These are phyloP conservation scores for Rhodotorula babjevae DNA, from an alignment of 768 basidiomycete genomes.

Conservation along the genomic window DNA sequence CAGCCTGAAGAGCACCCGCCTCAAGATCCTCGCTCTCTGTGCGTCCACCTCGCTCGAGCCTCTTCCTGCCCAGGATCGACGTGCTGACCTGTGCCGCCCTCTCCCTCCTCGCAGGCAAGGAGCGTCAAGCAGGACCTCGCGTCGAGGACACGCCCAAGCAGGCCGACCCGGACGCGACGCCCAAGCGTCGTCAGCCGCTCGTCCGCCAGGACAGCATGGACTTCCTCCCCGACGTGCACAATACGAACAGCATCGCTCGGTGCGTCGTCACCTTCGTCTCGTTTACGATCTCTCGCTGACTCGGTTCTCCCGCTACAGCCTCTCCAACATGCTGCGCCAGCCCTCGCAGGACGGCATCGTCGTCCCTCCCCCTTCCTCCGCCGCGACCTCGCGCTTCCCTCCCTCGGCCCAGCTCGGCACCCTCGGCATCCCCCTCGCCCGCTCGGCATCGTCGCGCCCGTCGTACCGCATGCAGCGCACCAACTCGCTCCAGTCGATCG, in stretches of 20 bases:
- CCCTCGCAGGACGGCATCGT: constrained; percentile 2
- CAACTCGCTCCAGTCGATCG: constrained; percentile 35
- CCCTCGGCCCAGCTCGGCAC: constrained; percentile 6
- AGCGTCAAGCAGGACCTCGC: neutral
- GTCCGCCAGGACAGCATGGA: constrained; percentile 29
- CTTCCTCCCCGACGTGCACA: constrained; percentile 27
- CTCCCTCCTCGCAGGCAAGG: constrained; percentile 4
- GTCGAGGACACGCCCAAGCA: constrained; percentile 27
- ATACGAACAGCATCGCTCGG: constrained; percentile 20
- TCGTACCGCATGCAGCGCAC: constrained; percentile 26
- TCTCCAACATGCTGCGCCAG: constrained; percentile 31
- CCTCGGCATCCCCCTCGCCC: neutral
- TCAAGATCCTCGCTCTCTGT: constrained; percentile 31
- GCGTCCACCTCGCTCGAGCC: neutral
- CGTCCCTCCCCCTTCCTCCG: neutral
- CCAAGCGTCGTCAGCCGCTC: constrained; percentile 21
- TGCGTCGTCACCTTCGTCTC: neutral
- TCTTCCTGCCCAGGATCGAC: neutral
- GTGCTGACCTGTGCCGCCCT: no score
- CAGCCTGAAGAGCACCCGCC: constrained; percentile 17
- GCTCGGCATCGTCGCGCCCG: neutral
- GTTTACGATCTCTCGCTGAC: fast-evolving
- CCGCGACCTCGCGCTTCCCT: neutral
- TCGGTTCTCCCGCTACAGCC: neutral
- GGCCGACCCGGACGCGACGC: constrained; percentile 26